A percentile compares a stretch with the other conserved stretches of the same genome.
Conservation (phyloP, 2,329 filamentous ascomycete species). For the Cercospora nicotianae region DNA sequence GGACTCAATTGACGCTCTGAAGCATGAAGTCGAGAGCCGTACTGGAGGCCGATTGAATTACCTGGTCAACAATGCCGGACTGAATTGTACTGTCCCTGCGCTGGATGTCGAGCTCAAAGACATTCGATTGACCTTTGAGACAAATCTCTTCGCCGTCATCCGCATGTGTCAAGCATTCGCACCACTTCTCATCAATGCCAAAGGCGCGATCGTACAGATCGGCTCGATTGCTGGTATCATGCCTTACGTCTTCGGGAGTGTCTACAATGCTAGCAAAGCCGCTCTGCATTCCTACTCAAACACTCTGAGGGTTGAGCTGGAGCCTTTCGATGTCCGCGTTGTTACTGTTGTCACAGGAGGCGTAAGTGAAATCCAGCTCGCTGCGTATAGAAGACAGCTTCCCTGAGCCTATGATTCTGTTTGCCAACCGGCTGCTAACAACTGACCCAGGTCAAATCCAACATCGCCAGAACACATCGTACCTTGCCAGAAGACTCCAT, state of each 20-base stretch:
- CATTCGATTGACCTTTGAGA: conserved; percentile 51
- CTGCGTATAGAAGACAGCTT: too few relatives aligned
- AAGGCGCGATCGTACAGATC: conserved; percentile 48
- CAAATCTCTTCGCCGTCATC: conserved; percentile 61
- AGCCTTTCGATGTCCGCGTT: conserved; percentile 52
- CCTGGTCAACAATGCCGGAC: conserved; percentile 60
- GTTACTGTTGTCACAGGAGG: conserved; percentile 58
- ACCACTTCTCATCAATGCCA: conserved; percentile 52
- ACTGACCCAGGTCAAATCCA: conserved; percentile 48
- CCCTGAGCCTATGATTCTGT: too few relatives aligned
- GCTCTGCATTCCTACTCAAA: conserved; percentile 60
- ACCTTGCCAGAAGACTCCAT: conserved; percentile 50
- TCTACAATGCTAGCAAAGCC: conserved; percentile 61
- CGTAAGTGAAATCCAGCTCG: too few relatives aligned
- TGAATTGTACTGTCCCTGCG: conserved; percentile 52
- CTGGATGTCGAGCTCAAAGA: conserved; percentile 55
- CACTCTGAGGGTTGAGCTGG: conserved; percentile 58
- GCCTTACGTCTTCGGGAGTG: conserved; percentile 45
- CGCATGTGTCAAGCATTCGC: conserved; percentile 58
- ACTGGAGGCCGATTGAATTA: conserved; percentile 55
- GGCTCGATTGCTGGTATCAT: conserved; percentile 48
- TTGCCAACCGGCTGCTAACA: too few relatives aligned
- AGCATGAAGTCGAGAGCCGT: conserved; percentile 48
- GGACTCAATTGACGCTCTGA: conserved; percentile 52
- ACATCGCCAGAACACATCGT: conserved; percentile 56